Percentiles rank a stretch among this genome's conserved stretches.
Evolutionary conservation across 169 alveolate genomes (phyloP).

Genomic region (Plasmodium billcollinsi): DNA sequence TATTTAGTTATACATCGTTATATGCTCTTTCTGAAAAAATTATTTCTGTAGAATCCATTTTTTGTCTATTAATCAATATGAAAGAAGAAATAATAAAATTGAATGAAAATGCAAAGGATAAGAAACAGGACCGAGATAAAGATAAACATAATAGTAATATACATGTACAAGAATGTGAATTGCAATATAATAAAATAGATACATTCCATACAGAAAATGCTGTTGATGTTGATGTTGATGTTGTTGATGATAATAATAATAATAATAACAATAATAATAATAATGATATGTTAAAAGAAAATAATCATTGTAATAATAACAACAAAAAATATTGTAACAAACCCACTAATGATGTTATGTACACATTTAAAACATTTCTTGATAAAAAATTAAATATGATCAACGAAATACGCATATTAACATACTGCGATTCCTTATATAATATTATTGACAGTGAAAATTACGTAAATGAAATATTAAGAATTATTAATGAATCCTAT

Average conservation of each 20-base stretch:
- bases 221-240: too few relatives aligned
- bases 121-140: not conserved
- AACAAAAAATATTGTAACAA: not conserved
- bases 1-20: slow-evolving; percentile 42
- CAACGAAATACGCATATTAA: slow-evolving; percentile 63
- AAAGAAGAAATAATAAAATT: slow-evolving; percentile 47
- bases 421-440: slow-evolving; percentile 64
- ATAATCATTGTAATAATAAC: not conserved
- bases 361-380: slow-evolving; percentile 16
- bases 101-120: not conserved
- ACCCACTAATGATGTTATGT: slow-evolving; percentile 4
- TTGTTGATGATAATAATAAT: too few relatives aligned
- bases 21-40: slow-evolving; percentile 72
- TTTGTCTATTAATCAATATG: slow-evolving; percentile 40
- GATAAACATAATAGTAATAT: not conserved
- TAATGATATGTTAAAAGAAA: not conserved
- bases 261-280: too few relatives aligned
- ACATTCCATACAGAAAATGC: too few relatives aligned
- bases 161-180: too few relatives aligned
- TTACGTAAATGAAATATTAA: slow-evolving; percentile 48
- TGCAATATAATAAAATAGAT: too few relatives aligned
- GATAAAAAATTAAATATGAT: slow-evolving; percentile 35
- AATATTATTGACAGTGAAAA: slow-evolving; percentile 62
- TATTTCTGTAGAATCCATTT: slow-evolving; percentile 50
- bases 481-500: slow-evolving; percentile 37